A percentile compares a stretch with the other conserved stretches of the same genome.
Evolutionary conservation across 176 grass and related monocot genomes (phyloP).

Genomic region (Lolium perenne): DNA sequence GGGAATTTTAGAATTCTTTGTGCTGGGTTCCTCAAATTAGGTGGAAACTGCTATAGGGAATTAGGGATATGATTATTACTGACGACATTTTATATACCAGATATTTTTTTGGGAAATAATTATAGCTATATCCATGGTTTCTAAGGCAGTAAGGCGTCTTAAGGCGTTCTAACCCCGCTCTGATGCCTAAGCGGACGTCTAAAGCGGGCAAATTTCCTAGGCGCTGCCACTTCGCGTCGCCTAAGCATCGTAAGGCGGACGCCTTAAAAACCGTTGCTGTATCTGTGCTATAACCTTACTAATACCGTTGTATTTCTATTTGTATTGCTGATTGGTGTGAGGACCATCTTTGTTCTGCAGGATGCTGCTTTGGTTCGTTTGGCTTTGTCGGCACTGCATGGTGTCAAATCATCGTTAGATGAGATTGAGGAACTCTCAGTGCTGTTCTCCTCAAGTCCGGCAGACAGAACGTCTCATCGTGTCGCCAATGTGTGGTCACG

Average conservation of each 20-base stretch:
- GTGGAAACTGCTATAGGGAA: neutral
- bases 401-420: constrained; percentile 74
- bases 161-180: too few species aligned
- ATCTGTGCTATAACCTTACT: neutral
- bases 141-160: too few species aligned
- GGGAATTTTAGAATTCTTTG: neutral
- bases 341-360: constrained; percentile 54
- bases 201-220: too few species aligned
- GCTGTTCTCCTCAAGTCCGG: constrained; percentile 64
- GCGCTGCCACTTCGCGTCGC: too few species aligned
- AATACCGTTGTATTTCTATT: constrained; percentile 9
- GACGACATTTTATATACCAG: neutral
- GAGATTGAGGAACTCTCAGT: constrained; percentile 78
- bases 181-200: too few species aligned
- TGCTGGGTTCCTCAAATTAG: neutral
- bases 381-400: constrained; percentile 74
- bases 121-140: neutral
- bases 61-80: neutral
- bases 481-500: constrained; percentile 79
- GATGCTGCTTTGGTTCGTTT: constrained; percentile 78
- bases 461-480: constrained; percentile 75
- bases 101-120: neutral
- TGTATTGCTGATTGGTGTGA: constrained; percentile 14
- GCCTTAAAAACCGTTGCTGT: neutral
- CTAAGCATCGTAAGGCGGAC: too few species aligned